Percentiles rank a stretch among this genome's conserved stretches.
These are phyloP conservation scores for Tephrocybe sp. DNA, from an alignment of 768 basidiomycete species.

Conservation along the genomic window DNA sequence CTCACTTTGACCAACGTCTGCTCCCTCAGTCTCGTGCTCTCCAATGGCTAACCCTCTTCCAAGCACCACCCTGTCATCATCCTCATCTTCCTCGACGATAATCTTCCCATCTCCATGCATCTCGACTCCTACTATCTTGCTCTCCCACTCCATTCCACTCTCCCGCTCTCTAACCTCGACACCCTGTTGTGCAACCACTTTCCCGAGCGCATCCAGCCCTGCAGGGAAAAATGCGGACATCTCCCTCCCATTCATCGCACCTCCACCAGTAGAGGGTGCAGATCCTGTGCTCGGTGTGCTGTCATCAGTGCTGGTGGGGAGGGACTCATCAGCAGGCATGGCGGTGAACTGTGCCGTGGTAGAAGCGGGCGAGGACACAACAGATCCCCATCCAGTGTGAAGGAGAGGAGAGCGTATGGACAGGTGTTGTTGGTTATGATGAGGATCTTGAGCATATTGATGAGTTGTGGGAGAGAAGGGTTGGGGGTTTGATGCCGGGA, in stretches of 20 bases:
- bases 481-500: not conserved
- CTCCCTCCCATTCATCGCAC: not conserved
- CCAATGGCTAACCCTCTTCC: not conserved
- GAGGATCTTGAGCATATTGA: not conserved
- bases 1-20: constrained; percentile 14
- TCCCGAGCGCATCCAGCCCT: not conserved
- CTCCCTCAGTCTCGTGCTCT: not conserved
- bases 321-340: not conserved
- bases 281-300: not conserved
- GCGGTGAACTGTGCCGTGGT: constrained; percentile 17
- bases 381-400: constrained; percentile 39
- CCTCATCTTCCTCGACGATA: constrained; percentile 8
- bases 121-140: not conserved
- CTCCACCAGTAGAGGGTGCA: not conserved
- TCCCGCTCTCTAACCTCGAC: not conserved
- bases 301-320: too few relatives aligned
- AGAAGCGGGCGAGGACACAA: constrained; percentile 26
- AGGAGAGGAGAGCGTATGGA: constrained; percentile 31
- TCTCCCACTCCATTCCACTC: not conserved
- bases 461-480: not conserved
- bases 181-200: constrained; percentile 2
- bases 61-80: constrained; percentile 1
- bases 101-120: not conserved
- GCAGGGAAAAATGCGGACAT: constrained; percentile 7
- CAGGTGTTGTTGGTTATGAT: constrained; percentile 4